A percentile compares a stretch with the other conserved stretches of the same genome.
Conservation (phyloP, 2,329 filamentous ascomycete genomes). For the Apiospora hydei region DNA sequence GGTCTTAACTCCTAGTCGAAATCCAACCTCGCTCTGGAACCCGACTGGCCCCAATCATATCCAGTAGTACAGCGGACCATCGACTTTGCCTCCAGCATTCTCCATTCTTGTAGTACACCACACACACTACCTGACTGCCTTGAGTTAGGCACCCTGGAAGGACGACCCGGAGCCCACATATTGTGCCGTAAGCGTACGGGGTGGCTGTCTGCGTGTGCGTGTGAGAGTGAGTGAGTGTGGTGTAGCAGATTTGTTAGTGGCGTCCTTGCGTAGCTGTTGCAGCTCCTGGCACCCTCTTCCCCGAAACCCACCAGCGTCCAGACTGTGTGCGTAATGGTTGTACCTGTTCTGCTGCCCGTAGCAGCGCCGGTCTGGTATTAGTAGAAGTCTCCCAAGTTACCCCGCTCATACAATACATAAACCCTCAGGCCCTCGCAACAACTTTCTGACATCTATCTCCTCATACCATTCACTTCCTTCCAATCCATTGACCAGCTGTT, state of each 20-base stretch:
- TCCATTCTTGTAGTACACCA: neutral
- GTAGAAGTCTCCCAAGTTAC: neutral
- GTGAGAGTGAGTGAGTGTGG: neutral
- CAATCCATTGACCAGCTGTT: slow-evolving; percentile 15
- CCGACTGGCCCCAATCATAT: neutral
- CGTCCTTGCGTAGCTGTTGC: neutral
- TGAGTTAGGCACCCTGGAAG: neutral
- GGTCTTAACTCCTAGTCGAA: neutral
- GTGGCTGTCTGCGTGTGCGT: neutral
- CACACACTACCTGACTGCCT: neutral
- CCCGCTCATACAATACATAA: slow-evolving; percentile 21
- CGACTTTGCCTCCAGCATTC: slow-evolving; percentile 5
- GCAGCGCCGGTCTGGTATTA: neutral
- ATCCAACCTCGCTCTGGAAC: neutral
- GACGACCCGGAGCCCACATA: slow-evolving; percentile 9
- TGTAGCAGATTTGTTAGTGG: neutral
- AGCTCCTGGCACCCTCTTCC: slow-evolving; percentile 9
- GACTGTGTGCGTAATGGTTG: neutral
- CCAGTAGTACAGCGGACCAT: slow-evolving; percentile 4
- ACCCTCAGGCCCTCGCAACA: slow-evolving; percentile 10
- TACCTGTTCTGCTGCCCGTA: neutral
- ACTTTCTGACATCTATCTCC: neutral
- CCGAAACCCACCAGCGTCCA: slow-evolving; percentile 10
- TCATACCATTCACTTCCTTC: neutral
- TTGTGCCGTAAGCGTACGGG: neutral